phyloP scores from a whole-genome alignment of 352 stramenopile genomes.

The Thalassiosira livingstoniorum region DNA sequence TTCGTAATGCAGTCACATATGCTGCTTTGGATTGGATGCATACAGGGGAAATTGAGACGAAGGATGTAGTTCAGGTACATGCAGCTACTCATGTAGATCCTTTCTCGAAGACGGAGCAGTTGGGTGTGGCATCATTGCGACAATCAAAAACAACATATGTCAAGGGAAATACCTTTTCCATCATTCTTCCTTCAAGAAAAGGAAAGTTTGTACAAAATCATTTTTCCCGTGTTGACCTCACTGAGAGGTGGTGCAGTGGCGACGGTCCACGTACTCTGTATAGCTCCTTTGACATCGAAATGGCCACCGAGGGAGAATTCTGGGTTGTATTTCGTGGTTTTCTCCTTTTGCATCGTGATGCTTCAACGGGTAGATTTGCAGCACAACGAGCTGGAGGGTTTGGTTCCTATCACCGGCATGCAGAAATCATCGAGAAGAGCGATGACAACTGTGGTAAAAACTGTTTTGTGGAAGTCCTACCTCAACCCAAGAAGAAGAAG shows the following conservation, averaged over 20 bases:
- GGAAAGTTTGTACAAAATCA: slow-evolving; percentile 49
- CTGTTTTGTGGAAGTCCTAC: slow-evolving; percentile 48
- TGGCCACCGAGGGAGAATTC: slow-evolving; percentile 84
- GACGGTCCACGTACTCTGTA: slow-evolving; percentile 52
- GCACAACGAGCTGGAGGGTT: slow-evolving; percentile 76
- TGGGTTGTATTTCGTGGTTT: slow-evolving; percentile 86
- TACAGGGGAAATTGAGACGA: slow-evolving; percentile 59
- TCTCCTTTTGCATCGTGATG: slow-evolving; percentile 82
- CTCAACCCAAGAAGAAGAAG: slow-evolving; percentile 36
- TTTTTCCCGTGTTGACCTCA: slow-evolving; percentile 50
- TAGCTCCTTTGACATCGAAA: slow-evolving; percentile 81
- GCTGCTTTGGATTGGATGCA: slow-evolving; percentile 43
- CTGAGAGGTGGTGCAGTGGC: slow-evolving; percentile 56
- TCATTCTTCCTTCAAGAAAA: slow-evolving; percentile 65
- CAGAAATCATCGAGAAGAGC: slow-evolving; percentile 31
- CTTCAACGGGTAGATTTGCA: slow-evolving; percentile 73
- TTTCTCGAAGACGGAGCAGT: slow-evolving; percentile 61
- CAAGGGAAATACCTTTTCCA: slow-evolving; percentile 74
- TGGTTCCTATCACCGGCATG: slow-evolving; percentile 64
- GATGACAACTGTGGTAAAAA: slow-evolving; percentile 35
- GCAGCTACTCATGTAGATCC: slow-evolving; percentile 75
- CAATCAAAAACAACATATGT: slow-evolving; percentile 73
- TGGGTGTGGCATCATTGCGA: slow-evolving; percentile 71
- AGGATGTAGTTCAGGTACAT: slow-evolving; percentile 82
- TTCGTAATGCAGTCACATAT: slow-evolving; percentile 49